Percentiles rank a stretch among this genome's conserved stretches.
These are phyloP conservation scores for Acacia concinna DNA, from an alignment of 331 rosid species.

Conservation along the genomic window DNA sequence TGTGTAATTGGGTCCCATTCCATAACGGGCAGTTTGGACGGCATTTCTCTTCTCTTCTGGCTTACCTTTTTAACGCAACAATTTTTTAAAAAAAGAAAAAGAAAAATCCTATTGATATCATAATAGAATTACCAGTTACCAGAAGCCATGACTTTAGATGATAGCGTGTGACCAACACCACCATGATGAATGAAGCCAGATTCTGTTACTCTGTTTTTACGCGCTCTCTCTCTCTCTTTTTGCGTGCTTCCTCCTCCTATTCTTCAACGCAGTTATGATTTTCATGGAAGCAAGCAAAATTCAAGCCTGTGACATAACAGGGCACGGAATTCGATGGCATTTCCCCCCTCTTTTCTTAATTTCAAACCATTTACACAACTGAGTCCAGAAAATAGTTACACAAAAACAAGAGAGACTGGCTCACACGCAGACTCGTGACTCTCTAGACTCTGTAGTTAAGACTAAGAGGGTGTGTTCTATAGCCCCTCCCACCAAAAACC, in stretches of 20 bases:
- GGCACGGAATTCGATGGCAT: neutral
- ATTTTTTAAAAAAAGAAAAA: too few relatives aligned
- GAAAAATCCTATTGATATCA: too few relatives aligned
- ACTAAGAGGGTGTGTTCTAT: neutral
- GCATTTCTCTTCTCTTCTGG: too few relatives aligned
- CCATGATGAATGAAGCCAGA: constrained; percentile 27
- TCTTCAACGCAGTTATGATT: neutral
- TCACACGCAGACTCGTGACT: neutral
- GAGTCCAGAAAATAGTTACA: neutral
- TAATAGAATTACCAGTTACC: neutral
- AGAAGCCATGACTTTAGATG: neutral
- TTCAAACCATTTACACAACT: neutral
- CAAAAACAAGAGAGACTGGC: neutral
- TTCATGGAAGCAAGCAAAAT: neutral
- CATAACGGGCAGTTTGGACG: too few relatives aligned
- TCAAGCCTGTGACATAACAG: constrained; percentile 13
- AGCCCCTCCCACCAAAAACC: constrained; percentile 44
- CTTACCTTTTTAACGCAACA: neutral
- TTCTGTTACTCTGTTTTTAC: neutral
- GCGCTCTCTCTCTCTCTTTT: neutral
- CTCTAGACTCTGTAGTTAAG: too few relatives aligned
- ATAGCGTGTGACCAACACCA: constrained; percentile 24
- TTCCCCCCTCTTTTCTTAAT: neutral
- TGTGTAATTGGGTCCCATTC: too few relatives aligned
- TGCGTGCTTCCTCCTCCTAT: neutral